Base-by-base conservation (phyloP, 306 rosid species). In the Medicago lupulina region DNA sequence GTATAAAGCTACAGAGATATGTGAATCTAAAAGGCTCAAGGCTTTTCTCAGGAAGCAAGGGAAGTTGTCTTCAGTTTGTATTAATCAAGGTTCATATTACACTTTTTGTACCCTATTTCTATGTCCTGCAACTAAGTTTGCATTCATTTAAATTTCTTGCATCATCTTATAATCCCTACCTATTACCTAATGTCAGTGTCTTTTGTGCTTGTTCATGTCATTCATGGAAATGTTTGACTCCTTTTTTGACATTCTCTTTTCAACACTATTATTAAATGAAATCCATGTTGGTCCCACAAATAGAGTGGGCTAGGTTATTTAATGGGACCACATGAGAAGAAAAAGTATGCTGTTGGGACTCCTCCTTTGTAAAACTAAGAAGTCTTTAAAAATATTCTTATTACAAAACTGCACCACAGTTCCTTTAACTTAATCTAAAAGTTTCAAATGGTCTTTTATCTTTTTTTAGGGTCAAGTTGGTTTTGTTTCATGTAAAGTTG, bases 11-110 rank as follows among this genome's bases (percentile, higher is more conserved):
- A 81, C 91, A 18, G 87, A 78, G 53, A 76, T 80, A 81, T 93
- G 91, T 73, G 86, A 84, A 78, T 81, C 96, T 57, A 86, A 43
- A 53, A 79, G 96, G 36, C 84, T 91, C 68, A 88, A 78, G 85
- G 80, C 62, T 9, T 88, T 93, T 82, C 96, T 93, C 54, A 81
- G 80, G 79, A 88, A 91, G 79, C 93, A 79, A 36, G 98, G 98
- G 80, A 91, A 85, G 86, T 73, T 91, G 74, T 81, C 93, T 51
- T 88, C 96, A 9, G 84, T 93, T 58, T 70, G 80, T 57, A 82
- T 91, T 59, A 80, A 83, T 74, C 86, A 83, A 66, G 98, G 98
- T 93, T 85, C 80, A 28, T 7, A 3, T 80, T 53, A 10, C 5
- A 58, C 63, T 21, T 55, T 46, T 21, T 15, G 17, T 40, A 47